A percentile compares a stretch with the other conserved stretches of the same genome.
Conservation (phyloP, 305 asterid species). For the Solanum hybrid region DNA sequence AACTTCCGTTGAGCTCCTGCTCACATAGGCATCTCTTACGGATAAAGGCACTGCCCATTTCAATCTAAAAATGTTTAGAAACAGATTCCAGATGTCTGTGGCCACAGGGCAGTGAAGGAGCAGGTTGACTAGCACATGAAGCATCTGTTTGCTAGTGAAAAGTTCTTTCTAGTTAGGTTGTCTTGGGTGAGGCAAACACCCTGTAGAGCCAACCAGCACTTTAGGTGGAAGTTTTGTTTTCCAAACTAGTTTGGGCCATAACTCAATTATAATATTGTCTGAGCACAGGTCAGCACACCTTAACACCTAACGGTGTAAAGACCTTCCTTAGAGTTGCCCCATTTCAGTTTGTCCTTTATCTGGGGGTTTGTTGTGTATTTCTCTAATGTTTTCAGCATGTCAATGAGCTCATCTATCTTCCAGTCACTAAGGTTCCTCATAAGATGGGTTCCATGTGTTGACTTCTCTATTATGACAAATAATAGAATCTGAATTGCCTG, state of each 20-base stretch:
- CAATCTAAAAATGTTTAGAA: no score
- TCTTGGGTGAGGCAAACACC: background rate
- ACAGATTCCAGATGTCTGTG: background rate
- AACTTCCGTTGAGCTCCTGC: no score
- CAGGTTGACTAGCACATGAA: background rate
- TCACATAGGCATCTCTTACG: no score
- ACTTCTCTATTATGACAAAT: background rate
- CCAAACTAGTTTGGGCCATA: background rate
- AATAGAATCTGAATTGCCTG: background rate
- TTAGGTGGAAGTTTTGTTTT: background rate
- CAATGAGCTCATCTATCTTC: background rate
- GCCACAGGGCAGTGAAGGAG: background rate
- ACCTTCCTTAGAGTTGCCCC: background rate
- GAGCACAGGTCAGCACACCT: background rate
- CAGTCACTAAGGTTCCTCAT: background rate
- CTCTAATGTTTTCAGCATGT: background rate
- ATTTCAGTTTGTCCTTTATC: background rate
- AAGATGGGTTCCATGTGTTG: background rate
- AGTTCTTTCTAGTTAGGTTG: background rate
- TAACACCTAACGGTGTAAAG: background rate
- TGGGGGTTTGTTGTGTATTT: background rate
- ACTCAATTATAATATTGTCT: background rate
- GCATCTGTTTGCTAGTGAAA: background rate
- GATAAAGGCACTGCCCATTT: no score
- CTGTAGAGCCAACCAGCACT: background rate